A percentile compares a stretch with the other conserved stretches of the same genome.
phyloP scores from a whole-genome alignment of 306 rosid species.

The Citrullus mucosospermus region DNA sequence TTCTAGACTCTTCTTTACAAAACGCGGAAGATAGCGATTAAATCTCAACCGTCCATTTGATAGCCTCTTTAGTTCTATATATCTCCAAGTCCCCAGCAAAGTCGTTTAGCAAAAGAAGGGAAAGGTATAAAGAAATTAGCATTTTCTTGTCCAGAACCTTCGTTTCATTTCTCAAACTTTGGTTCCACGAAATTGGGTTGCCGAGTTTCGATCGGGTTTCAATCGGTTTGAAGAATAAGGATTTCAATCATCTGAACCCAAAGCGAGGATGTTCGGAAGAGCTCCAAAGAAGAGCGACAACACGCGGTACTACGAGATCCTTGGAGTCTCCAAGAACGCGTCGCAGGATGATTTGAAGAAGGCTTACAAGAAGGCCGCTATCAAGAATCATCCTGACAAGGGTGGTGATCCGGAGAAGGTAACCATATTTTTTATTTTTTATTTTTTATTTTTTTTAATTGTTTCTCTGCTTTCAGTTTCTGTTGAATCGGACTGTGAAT shows the following conservation, averaged over 20 bases:
- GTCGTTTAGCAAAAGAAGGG: not conserved
- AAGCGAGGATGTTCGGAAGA: slow-evolving; percentile 52
- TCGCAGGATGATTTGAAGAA: slow-evolving; percentile 71
- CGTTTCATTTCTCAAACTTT: not conserved
- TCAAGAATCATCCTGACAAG: slow-evolving; percentile 81
- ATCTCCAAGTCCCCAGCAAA: not conserved
- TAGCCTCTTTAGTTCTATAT: not conserved
- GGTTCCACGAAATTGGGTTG: not conserved
- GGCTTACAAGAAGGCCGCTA: slow-evolving; percentile 84
- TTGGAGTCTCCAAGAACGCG: slow-evolving; percentile 66
- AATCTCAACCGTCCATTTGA: slow-evolving; percentile 20
- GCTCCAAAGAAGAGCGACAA: slow-evolving; percentile 63
- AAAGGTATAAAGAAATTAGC: not conserved
- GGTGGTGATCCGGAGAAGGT: slow-evolving; percentile 95
- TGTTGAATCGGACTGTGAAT: not conserved
- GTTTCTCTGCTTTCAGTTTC: not conserved
- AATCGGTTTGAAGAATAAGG: not conserved
- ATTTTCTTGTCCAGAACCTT: slow-evolving; percentile 1
- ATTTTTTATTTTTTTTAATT: not conserved
- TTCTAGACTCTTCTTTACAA: slow-evolving; percentile 9
- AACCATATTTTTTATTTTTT: not conserved
- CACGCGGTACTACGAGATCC: slow-evolving; percentile 57
- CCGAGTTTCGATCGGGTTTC: slow-evolving; percentile 1
- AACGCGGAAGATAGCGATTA: not conserved
- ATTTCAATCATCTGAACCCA: not conserved